Percentiles rank a stretch among this genome's conserved stretches.
phyloP scores from a whole-genome alignment of 2,329 filamentous ascomycete species.

The Paracoccidioides lutzii region DNA sequence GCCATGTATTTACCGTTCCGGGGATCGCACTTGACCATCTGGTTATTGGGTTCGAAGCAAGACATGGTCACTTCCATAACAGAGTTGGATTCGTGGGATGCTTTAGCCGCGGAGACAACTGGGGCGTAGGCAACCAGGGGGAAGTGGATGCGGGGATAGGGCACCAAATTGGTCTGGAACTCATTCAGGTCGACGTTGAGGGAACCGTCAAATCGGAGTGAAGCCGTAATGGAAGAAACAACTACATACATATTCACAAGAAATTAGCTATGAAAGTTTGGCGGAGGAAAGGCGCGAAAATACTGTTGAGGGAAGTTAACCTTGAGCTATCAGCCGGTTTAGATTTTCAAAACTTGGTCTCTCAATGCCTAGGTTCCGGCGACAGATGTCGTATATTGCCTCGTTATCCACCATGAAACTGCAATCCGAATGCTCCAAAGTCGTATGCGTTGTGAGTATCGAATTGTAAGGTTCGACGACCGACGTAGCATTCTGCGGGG shows the following conservation, averaged over 20 bases:
- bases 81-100: conserved; percentile 93
- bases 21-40: conserved; percentile 99
- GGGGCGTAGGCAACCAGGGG: conserved; percentile 93
- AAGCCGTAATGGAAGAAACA: conserved; percentile 95
- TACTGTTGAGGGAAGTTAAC: conserved; percentile 33
- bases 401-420: conserved; percentile 99
- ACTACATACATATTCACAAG: conserved; percentile 42
- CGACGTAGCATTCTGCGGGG: conserved; percentile 89
- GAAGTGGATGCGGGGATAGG: conserved; percentile 98
- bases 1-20: conserved; percentile 99
- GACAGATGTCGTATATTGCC: conserved; percentile 99
- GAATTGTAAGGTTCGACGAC: conserved; percentile 99
- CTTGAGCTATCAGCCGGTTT: conserved; percentile 96
- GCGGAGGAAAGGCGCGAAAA: neutral
- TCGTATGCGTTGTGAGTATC: conserved; percentile 97
- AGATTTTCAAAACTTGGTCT: conserved; percentile 97
- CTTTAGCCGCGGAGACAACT: conserved; percentile 88
- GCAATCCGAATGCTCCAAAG: conserved; percentile 98
- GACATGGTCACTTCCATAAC: conserved; percentile 76
- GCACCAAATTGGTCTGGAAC: conserved; percentile 99
- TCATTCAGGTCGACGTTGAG: conserved; percentile 99
- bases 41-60: conserved; percentile 99
- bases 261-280: conserved; percentile 17
- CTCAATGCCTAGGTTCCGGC: conserved; percentile 92
- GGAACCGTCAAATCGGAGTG: conserved; percentile 94